Evolutionary conservation across 306 rosid species (phyloP), one percentile per base, ranked within the genome.

Genomic region (Trifolium pratense): DNA sequence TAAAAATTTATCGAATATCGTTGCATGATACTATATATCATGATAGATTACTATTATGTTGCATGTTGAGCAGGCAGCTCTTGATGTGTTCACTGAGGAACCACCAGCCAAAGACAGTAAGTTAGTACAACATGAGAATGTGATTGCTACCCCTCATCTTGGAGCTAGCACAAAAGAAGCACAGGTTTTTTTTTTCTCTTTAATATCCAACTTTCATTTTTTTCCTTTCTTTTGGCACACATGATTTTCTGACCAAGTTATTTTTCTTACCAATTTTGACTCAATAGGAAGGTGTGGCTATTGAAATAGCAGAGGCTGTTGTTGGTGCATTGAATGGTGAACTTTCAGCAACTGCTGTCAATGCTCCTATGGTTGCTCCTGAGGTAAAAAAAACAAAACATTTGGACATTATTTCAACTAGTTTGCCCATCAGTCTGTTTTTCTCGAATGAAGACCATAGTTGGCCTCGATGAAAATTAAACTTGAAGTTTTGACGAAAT

Each of bases 91-190:
- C 81, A 79, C 91, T 0, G 91, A 78, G 82, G 98, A 93, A 84
- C 98, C 97, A 7, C 97, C 98, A 4, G 20, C 98, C 8, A 81
- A 85, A 57, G 91, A 91, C 56, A 89, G 89, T 73, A 91, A 88
- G 85, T 71, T 93, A 12, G 91, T 93, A 71, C 97, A 79, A 10
- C 92, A 89, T 61, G 82, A 89, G 80, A 91, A 91, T 83, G 98
- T 91, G 17, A 93, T 86, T 1, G 90, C 79, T 58, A 89, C 98
- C 0, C 98, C 97, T 36, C 97, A 93, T 84, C 97, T 93, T 39
- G 98, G 97, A 66, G 98, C 98, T 36, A 93, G 98, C 90, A 93
- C 98, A n/a, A 88, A 76, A 81, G 98, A 93, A 78, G 98, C 98
- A 29, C 98, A 93, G 89, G 98, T 84, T 55, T 55, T 2, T 64